Percentiles rank a stretch among this genome's conserved stretches.
phyloP scores from a whole-genome alignment of 352 stramenopile species.

The Globisporangium recalcitrans region DNA sequence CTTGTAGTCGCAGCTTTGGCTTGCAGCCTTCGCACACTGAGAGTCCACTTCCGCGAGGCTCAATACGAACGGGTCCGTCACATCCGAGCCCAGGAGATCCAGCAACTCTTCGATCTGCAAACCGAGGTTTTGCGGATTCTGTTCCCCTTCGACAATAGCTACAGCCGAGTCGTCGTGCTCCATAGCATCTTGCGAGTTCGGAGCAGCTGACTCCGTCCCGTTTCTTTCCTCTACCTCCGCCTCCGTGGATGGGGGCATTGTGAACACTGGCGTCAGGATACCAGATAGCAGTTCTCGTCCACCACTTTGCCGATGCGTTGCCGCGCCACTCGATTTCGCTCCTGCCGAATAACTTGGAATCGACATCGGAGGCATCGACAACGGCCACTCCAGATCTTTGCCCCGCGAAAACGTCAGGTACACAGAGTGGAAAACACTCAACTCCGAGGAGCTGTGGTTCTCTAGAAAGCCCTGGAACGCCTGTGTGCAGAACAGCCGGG shows the following conservation, averaged over 20 bases:
- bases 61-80: slow-evolving; percentile 29
- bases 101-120: slow-evolving; percentile 33
- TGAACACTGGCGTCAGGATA: slow-evolving; percentile 24
- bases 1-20: slow-evolving; percentile 12
- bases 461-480: slow-evolving; percentile 80
- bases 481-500: slow-evolving; percentile 65
- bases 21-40: slow-evolving; percentile 12
- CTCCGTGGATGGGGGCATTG: slow-evolving; percentile 9
- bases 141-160: neutral
- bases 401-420: slow-evolving; percentile 56
- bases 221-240: neutral
- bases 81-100: slow-evolving; percentile 9
- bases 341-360: slow-evolving; percentile 12
- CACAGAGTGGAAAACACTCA: slow-evolving; percentile 75
- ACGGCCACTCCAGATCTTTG: slow-evolving; percentile 49
- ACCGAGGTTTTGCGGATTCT: slow-evolving; percentile 14
- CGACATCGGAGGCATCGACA: slow-evolving; percentile 28
- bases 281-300: neutral
- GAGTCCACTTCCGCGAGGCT: slow-evolving; percentile 17
- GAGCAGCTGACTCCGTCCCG: neutral
- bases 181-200: slow-evolving; percentile 18
- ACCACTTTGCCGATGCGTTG: neutral
- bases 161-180: slow-evolving; percentile 11
- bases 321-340: neutral
- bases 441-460: slow-evolving; percentile 58